Evolutionary conservation across 73 alveolate genomes (phyloP).

Genomic region (Durusdinium trenchii): DNA sequence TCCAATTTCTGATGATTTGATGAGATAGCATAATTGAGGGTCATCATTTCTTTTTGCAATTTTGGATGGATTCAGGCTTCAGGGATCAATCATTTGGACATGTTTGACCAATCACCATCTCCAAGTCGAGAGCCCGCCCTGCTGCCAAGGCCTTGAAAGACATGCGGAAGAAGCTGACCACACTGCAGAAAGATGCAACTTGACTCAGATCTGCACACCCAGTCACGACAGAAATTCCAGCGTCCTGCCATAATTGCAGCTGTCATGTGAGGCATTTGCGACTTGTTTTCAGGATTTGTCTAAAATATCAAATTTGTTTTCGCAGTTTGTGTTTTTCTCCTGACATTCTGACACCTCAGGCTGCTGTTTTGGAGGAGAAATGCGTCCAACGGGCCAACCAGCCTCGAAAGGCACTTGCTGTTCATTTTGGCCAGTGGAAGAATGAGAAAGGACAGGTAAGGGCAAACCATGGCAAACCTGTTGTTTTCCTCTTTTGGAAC

Average conservation of each 20-base stretch:
- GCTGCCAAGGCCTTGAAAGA: conserved; percentile 12
- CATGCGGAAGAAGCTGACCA: conserved; percentile 26
- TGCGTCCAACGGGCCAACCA: neutral
- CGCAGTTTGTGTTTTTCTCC: neutral
- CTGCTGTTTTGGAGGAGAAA: conserved; percentile 14
- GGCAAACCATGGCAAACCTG: neutral
- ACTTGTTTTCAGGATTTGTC: neutral
- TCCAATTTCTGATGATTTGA: no score
- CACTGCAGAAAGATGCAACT: conserved; percentile 24
- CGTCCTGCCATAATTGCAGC: neutral
- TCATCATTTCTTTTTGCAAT: no score
- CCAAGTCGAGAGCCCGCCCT: no score
- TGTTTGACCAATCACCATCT: no score
- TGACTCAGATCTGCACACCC: neutral
- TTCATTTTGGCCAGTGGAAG: no score
- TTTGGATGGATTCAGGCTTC: no score
- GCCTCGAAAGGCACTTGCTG: no score
- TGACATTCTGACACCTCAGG: neutral
- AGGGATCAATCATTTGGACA: no score
- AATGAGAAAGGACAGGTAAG: neutral
- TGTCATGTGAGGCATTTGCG: neutral
- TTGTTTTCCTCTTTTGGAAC: neutral
- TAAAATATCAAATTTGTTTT: neutral
- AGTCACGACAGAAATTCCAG: neutral
- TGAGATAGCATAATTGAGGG: no score